These are phyloP conservation scores for Citeromyces hawaiiensis DNA, from an alignment of 1,139 yeast species.

Conservation along the genomic window DNA sequence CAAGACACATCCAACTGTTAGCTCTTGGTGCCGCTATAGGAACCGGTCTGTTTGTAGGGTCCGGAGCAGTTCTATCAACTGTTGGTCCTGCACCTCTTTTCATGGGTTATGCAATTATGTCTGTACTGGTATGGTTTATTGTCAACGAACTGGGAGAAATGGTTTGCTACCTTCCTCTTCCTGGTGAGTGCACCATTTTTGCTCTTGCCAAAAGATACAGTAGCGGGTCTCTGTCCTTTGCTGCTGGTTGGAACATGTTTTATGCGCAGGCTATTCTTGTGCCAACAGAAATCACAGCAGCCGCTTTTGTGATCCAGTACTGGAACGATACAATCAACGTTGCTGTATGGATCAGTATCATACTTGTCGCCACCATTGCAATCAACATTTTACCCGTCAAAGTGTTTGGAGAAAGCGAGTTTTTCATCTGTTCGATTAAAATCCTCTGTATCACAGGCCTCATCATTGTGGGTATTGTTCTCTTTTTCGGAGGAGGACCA, in stretches of 20 bases:
- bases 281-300: constrained; percentile 39
- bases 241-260: constrained; percentile 35
- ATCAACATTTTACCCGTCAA: constrained; percentile 32
- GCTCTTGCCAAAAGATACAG: constrained; percentile 18
- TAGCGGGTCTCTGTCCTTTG: constrained; percentile 20
- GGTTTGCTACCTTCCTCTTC: constrained; percentile 43
- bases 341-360: constrained; percentile 35
- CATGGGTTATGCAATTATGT: constrained; percentile 30
- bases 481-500: constrained; percentile 29
- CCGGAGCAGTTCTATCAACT: constrained; percentile 37
- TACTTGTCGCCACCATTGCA: constrained; percentile 24
- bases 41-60: constrained; percentile 57
- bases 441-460: constrained; percentile 19
- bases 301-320: constrained; percentile 36
- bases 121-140: constrained; percentile 38
- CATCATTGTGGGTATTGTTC: constrained; percentile 19
- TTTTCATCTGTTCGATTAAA: constrained; percentile 33
- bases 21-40: constrained; percentile 83
- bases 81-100: constrained; percentile 63
- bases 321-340: constrained; percentile 32
- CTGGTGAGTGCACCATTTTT: constrained; percentile 16
- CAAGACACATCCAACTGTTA: constrained; percentile 52
- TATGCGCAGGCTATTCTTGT: constrained; percentile 34
- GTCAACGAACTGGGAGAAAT: constrained; percentile 54
- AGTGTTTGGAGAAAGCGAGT: constrained; percentile 39